These are phyloP conservation scores for Davidsoniella eucalypti DNA, from an alignment of 2,329 filamentous ascomycete species.

Conservation along the genomic window DNA sequence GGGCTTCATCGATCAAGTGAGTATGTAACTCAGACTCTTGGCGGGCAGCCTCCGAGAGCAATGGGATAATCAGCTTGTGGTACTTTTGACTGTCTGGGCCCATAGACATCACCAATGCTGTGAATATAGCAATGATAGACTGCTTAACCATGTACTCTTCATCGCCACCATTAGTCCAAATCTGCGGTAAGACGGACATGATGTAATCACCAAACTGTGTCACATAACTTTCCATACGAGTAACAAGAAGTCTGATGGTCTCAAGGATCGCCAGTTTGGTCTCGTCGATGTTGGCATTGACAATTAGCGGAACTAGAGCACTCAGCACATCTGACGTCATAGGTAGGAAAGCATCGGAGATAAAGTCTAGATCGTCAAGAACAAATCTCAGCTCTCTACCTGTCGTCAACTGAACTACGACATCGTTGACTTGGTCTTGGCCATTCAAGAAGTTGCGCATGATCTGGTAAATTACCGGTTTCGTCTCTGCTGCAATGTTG, in stretches of 20 bases:
- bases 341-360: conserved; percentile 54
- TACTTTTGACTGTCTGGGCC: conserved; percentile 62
- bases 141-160: conserved; percentile 91
- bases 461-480: conserved; percentile 68
- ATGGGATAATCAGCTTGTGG: conserved; percentile 62
- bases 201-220: conserved; percentile 60
- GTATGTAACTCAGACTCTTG: conserved; percentile 58
- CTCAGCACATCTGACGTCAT: conserved; percentile 59
- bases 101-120: conserved; percentile 74
- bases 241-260: conserved; percentile 66
- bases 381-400: conserved; percentile 69
- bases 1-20: conserved; percentile 78
- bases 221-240: conserved; percentile 61
- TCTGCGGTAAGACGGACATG: conserved; percentile 57
- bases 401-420: conserved; percentile 82
- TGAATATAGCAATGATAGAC: conserved; percentile 70
- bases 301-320: conserved; percentile 59
- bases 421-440: conserved; percentile 65
- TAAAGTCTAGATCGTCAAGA: conserved; percentile 73
- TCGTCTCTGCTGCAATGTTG: conserved; percentile 50
- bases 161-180: conserved; percentile 68
- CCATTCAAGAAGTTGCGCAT: conserved; percentile 73
- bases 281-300: conserved; percentile 66
- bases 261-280: conserved; percentile 82
- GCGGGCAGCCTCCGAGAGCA: conserved; percentile 66